These are phyloP conservation scores for Phytopythium aichiense DNA, from an alignment of 352 stramenopile genomes.

Conservation along the genomic window DNA sequence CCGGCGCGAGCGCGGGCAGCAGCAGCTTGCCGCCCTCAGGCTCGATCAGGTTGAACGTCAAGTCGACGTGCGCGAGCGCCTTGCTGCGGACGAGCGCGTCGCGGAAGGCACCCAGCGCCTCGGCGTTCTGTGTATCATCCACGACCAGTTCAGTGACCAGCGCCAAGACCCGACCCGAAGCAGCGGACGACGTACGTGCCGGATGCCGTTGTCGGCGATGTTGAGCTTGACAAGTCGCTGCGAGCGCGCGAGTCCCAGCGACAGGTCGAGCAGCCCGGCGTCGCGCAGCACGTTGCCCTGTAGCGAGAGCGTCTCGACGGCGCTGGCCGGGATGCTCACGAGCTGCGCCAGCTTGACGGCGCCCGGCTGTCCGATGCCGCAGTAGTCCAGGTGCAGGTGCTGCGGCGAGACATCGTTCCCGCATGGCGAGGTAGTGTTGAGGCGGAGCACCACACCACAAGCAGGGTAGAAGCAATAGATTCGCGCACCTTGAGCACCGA, in stretches of 20 bases:
- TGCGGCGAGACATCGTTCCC: constrained; percentile 7
- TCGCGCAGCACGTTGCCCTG: constrained; percentile 55
- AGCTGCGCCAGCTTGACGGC: constrained; percentile 73
- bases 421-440: neutral
- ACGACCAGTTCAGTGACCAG: neutral
- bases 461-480: neutral
- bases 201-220: constrained; percentile 76
- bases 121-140: constrained; percentile 26
- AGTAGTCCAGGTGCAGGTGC: constrained; percentile 82
- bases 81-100: constrained; percentile 68
- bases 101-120: constrained; percentile 46
- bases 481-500: constrained; percentile 46
- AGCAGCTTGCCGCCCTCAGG: constrained; percentile 53
- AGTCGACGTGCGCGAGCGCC: constrained; percentile 60
- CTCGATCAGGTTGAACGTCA: constrained; percentile 80
- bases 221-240: constrained; percentile 60
- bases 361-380: constrained; percentile 31
- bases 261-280: constrained; percentile 66
- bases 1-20: constrained; percentile 44
- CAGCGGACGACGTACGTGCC: constrained; percentile 35
- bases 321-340: constrained; percentile 47
- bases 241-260: constrained; percentile 58
- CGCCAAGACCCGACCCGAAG: neutral
- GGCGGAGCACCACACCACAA: too few relatives aligned
- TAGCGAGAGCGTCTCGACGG: constrained; percentile 54